A percentile compares a stretch with the other conserved stretches of the same genome.
These are phyloP conservation scores for Mycena crocata DNA, from an alignment of 768 basidiomycete species.

Conservation along the genomic window DNA sequence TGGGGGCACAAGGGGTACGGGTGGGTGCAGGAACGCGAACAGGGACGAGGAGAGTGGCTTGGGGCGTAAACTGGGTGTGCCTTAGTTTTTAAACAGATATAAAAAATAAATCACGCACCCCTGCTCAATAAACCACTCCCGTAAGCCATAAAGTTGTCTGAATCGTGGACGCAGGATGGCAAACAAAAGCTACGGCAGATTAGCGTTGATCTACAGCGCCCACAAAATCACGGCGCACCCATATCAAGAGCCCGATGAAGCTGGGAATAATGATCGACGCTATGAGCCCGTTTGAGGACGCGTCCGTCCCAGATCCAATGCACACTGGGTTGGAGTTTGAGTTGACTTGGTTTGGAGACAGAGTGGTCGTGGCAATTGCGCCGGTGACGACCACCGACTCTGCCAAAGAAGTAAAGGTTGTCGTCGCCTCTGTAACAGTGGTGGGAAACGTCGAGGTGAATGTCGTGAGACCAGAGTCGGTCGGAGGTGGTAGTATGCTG, in stretches of 20 bases:
- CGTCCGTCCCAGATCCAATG: constrained; percentile 74
- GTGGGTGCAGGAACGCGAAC: constrained; percentile 78
- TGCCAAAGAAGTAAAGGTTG: constrained; percentile 28
- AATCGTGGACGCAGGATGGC: constrained; percentile 75
- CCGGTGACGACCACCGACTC: constrained; percentile 27
- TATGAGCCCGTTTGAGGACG: constrained; percentile 70
- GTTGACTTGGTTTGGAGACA: constrained; percentile 10
- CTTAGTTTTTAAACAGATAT: constrained; percentile 2
- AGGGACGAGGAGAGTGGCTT: constrained; percentile 67
- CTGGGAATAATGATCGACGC: constrained; percentile 69
- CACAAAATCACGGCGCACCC: constrained; percentile 60
- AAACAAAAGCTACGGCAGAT: constrained; percentile 65
- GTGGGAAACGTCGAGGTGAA: constrained; percentile 29
- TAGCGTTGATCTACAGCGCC: neutral
- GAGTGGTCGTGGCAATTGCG: constrained; percentile 19
- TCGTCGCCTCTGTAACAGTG: constrained; percentile 21
- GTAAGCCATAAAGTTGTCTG: constrained; percentile 75
- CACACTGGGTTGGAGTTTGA: constrained; percentile 58
- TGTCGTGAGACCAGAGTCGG: constrained; percentile 26
- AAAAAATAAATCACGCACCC: constrained; percentile 59
- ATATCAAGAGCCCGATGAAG: constrained; percentile 70
- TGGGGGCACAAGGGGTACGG: constrained; percentile 71
- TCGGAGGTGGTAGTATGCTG: neutral
- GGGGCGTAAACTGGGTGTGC: constrained; percentile 66
- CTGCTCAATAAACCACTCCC: constrained; percentile 83